Evolutionary conservation across 495 filamentous ascomycete species (phyloP), one percentile per base, ranked within the genome.

Genomic region (Penicillium goetzii): DNA sequence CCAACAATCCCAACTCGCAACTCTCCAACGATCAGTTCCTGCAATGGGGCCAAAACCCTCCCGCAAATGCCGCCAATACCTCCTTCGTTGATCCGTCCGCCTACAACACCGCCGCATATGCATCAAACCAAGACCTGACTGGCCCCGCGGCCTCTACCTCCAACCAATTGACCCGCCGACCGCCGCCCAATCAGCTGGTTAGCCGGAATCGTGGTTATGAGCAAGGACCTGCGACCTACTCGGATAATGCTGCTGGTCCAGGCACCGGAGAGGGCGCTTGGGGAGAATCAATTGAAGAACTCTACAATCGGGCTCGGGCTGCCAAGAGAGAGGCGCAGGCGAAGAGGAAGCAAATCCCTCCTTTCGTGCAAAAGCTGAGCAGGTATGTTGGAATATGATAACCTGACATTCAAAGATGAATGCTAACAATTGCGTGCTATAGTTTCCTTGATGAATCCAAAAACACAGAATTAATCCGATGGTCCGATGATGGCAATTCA

Each of bases 301-400:
- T 97, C 10, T 91, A 94, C 69, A 84, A 88, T 71, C 88, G 83
- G 71, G 93, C 92, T 12, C 71, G 85, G 62, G 74, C 84, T 51
- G 93, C 92, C 17, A 96, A 94, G 80, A 84, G 86, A 70, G 93
- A 97, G 26, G 88, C 92, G 3, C 88, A 91, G 76, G 81, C 88
- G 3, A 96, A 97, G 72, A 80, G 92, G 62, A 97, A 97, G 76
- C 90, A 92, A 70, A 98, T 99, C 38, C 96, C 95, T 3, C 95
- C 95, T 12, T 99, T 99, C 78, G 92, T 99, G 11, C 96, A 98
- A 76, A 99, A 99, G 74, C 76, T 99, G 62, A 96, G 92, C 88
- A 98, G 95, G 95, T 96, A 84, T 60, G 59, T 38, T 30, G 61
- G 33, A 54, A n/a, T n/a, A 8, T 26, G 14, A 52, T 40, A 51